Evolutionary conservation across 345 rosid genomes (phyloP).

Genomic region (Laguncularia racemosa): DNA sequence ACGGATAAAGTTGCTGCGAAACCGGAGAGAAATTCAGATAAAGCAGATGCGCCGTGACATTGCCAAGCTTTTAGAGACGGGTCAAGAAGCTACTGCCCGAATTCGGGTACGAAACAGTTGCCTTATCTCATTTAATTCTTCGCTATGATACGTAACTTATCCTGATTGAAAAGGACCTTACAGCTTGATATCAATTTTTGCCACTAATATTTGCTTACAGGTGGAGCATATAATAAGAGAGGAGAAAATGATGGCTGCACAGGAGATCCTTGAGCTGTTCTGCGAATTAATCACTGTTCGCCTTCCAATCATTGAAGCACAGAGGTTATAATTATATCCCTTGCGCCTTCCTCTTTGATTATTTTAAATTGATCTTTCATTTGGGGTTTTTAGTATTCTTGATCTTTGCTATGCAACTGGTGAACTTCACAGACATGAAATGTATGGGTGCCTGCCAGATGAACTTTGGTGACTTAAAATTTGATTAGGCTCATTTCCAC

Average conservation of each 20-base stretch:
- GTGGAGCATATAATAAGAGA: slow-evolving; percentile 94
- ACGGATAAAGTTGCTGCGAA: slow-evolving; percentile 79
- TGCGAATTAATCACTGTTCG: slow-evolving; percentile 85
- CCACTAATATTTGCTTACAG: slow-evolving; percentile 22
- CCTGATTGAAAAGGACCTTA: too few relatives aligned
- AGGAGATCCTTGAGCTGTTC: slow-evolving; percentile 87
- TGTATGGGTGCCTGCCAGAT: too few relatives aligned
- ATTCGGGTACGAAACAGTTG: slow-evolving; percentile 51
- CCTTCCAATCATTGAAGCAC: slow-evolving; percentile 87
- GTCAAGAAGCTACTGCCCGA: slow-evolving; percentile 98
- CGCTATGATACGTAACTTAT: not conserved
- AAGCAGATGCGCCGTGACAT: slow-evolving; percentile 92
- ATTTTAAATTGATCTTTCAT: too few relatives aligned
- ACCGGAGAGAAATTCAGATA: slow-evolving; percentile 84
- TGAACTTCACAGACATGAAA: too few relatives aligned
- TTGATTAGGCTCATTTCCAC: too few relatives aligned
- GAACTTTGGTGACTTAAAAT: too few relatives aligned
- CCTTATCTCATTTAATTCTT: not conserved
- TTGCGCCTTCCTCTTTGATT: not conserved
- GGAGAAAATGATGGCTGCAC: slow-evolving; percentile 99
- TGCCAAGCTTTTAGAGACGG: slow-evolving; percentile 92
- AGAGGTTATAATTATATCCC: slow-evolving; percentile 44
- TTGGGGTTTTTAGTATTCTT: too few relatives aligned
- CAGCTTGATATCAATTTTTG: not conserved
- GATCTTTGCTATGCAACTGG: too few relatives aligned